These are phyloP conservation scores for Fusarium protoensiforme DNA, from an alignment of 2,329 filamentous ascomycete species.

Conservation along the genomic window DNA sequence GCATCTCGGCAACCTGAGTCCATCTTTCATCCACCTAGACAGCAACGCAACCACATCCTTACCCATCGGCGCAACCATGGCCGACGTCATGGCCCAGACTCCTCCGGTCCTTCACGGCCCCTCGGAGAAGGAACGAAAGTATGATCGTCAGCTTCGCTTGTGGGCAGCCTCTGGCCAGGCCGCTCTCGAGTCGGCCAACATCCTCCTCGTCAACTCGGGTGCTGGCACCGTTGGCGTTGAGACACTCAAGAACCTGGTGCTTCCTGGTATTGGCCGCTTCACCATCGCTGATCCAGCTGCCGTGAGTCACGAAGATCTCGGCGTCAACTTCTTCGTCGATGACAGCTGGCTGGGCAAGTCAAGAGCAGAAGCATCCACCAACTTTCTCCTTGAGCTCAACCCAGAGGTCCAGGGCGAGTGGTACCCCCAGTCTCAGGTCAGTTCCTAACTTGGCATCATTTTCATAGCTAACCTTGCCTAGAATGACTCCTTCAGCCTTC, in stretches of 20 bases:
- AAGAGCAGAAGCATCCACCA: constrained; percentile 81
- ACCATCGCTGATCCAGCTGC: constrained; percentile 85
- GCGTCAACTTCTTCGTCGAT: constrained; percentile 97
- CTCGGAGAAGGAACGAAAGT: constrained; percentile 77
- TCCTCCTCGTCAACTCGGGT: constrained; percentile 90
- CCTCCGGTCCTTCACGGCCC: constrained; percentile 58
- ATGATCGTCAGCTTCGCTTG: constrained; percentile 93
- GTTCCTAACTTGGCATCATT: not conserved
- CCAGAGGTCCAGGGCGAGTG: constrained; percentile 88
- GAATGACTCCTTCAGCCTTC: constrained; percentile 50
- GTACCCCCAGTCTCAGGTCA: constrained; percentile 60
- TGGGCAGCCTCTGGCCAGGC: constrained; percentile 95
- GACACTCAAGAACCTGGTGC: constrained; percentile 94
- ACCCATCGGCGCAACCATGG: constrained; percentile 36
- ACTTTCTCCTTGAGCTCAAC: constrained; percentile 86
- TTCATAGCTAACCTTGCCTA: constrained; percentile 13
- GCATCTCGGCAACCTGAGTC: not conserved
- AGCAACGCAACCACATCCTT: constrained; percentile 2
- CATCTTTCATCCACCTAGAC: constrained; percentile 9
- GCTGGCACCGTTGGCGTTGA: constrained; percentile 90
- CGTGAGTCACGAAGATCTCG: constrained; percentile 86
- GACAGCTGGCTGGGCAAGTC: constrained; percentile 79
- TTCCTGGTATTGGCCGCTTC: constrained; percentile 92
- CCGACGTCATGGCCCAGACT: constrained; percentile 46
- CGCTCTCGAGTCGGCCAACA: constrained; percentile 88